Percentiles rank a stretch among this genome's conserved stretches.
Conservation (phyloP, 2,329 filamentous ascomycete species). For the Aspergillus arachidicola region DNA sequence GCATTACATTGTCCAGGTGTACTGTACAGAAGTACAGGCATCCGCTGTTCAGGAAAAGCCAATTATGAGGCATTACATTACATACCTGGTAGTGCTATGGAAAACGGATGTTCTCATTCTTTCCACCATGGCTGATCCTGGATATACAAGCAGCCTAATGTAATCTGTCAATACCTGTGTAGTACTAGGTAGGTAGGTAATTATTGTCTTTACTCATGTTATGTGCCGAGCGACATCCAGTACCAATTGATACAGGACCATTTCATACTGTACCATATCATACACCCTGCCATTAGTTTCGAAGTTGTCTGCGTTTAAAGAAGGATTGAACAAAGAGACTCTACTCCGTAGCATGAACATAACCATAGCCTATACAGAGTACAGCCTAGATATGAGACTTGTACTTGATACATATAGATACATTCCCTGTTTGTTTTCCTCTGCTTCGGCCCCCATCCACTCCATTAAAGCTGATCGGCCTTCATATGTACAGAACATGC, state of each 20-base stretch:
- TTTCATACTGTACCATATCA: not conserved
- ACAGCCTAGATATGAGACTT: not conserved
- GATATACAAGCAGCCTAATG: not conserved
- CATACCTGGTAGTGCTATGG: not conserved
- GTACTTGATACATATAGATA: not conserved
- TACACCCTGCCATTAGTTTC: not conserved
- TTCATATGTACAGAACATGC: not conserved
- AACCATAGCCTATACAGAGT: not conserved
- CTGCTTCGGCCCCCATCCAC: not conserved
- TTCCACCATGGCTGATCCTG: not conserved
- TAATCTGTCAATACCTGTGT: not conserved
- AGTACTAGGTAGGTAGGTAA: not conserved
- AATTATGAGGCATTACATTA: not conserved
- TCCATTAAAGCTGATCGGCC: not conserved
- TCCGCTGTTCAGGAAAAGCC: not conserved
- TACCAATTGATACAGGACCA: not conserved
- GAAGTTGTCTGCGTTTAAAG: not conserved
- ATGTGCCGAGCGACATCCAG: not conserved
- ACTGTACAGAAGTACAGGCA: not conserved
- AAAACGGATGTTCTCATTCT: not conserved
- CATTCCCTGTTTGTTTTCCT: not conserved
- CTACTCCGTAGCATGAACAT: not conserved
- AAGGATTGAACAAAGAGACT: not conserved
- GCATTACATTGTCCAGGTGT: not conserved
- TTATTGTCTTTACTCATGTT: too few relatives aligned